Percentiles rank a stretch among this genome's conserved stretches.
phyloP scores from a whole-genome alignment of 176 grass and related monocot species.

The Oryza meridionalis region DNA sequence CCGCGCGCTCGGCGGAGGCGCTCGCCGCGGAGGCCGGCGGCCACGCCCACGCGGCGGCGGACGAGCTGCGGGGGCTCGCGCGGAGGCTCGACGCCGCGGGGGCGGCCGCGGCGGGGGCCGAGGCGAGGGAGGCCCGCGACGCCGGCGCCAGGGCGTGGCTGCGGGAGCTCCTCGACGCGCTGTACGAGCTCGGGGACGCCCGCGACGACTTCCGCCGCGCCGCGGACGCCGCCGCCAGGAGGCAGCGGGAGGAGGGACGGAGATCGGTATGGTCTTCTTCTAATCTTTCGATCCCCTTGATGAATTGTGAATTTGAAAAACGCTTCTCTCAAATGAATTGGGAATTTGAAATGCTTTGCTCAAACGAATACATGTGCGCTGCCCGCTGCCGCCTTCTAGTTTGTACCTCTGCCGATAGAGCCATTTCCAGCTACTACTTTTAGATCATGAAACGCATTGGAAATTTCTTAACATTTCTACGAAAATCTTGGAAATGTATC shows the following conservation, averaged over 20 bases:
- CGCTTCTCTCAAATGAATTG: too few species aligned
- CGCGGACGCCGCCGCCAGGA: not conserved
- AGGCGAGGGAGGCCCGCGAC: slow-evolving; percentile 32
- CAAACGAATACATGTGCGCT: too few species aligned
- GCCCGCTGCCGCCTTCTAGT: too few species aligned
- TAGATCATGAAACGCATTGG: not conserved
- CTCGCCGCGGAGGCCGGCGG: slow-evolving; percentile 7
- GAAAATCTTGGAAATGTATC: not conserved
- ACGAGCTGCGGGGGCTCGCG: slow-evolving; percentile 37
- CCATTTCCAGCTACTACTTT: not conserved
- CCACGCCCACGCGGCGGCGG: not conserved
- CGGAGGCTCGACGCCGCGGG: slow-evolving; percentile 15
- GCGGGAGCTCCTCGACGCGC: slow-evolving; percentile 26
- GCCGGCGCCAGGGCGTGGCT: slow-evolving; percentile 36
- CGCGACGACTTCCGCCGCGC: slow-evolving; percentile 20
- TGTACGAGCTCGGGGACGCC: slow-evolving; percentile 23
- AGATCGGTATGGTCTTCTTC: not conserved
- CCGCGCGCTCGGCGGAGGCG: slow-evolving; percentile 22
- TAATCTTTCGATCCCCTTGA: not conserved
- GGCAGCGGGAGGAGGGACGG: not conserved
- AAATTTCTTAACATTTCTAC: not conserved
- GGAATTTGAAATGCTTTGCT: too few species aligned
- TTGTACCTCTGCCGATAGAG: not conserved
- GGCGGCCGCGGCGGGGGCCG: slow-evolving; percentile 24
- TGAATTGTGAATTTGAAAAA: not conserved